phyloP scores from a whole-genome alignment of 2,329 filamentous ascomycete genomes.

The Pseudocercospora fijiensis region DNA sequence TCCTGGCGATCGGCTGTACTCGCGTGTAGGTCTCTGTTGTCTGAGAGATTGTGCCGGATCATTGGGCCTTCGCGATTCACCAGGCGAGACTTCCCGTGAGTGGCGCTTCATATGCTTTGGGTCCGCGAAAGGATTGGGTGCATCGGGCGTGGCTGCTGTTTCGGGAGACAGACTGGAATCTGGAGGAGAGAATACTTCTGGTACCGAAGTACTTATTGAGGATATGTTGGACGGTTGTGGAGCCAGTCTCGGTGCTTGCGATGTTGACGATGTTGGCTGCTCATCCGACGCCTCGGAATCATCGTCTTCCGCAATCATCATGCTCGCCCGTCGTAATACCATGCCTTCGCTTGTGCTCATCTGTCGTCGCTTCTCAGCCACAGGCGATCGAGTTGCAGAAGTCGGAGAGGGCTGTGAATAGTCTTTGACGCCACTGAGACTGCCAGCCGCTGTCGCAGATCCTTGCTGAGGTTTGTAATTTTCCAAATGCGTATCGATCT shows the following conservation, averaged over 20 bases:
- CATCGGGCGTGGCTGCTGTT: constrained; percentile 21
- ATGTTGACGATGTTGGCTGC: background rate
- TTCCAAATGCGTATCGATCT: constrained; percentile 20
- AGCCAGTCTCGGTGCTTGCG: background rate
- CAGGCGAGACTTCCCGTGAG: constrained; percentile 25
- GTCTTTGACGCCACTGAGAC: background rate
- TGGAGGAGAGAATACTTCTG: constrained; percentile 14
- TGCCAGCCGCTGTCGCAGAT: background rate
- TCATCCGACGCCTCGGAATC: constrained; percentile 22
- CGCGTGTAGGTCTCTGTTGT: constrained; percentile 9
- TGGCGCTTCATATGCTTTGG: constrained; percentile 32
- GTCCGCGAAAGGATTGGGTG: constrained; percentile 31
- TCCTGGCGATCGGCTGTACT: constrained; percentile 14
- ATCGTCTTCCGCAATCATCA: constrained; percentile 31
- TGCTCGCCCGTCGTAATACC: constrained; percentile 36
- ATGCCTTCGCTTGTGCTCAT: constrained; percentile 36
- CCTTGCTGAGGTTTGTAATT: constrained; percentile 1
- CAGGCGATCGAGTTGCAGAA: constrained; percentile 23
- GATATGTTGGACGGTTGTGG: constrained; percentile 14
- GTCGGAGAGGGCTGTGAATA: background rate
- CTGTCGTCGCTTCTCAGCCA: constrained; percentile 27
- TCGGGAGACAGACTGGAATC: constrained; percentile 22
- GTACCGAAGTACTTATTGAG: constrained; percentile 9
- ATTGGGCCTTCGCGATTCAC: background rate
- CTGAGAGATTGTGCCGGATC: constrained; percentile 17